Percentiles rank a stretch among this genome's conserved stretches.
phyloP scores from a whole-genome alignment of 2,329 filamentous ascomycete genomes.

The Claviceps maximensis region DNA sequence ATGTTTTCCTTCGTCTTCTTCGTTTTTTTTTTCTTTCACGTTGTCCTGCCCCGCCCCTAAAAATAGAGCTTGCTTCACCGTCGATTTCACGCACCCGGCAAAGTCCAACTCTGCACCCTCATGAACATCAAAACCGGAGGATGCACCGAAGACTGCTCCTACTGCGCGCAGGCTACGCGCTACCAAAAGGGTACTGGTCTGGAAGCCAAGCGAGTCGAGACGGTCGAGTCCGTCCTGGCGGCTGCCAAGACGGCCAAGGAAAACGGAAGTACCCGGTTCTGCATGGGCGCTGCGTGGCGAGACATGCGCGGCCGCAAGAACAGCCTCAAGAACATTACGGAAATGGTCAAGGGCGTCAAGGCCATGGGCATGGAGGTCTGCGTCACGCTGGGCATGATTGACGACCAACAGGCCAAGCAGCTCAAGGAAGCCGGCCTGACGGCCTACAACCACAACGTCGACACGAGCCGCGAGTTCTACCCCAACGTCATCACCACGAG shows the following conservation, averaged over 20 bases:
- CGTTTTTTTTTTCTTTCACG: no score
- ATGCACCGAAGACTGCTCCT: slow-evolving; percentile 84
- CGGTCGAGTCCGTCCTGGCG: slow-evolving; percentile 67
- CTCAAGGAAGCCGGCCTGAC: slow-evolving; percentile 75
- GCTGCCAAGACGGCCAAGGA: slow-evolving; percentile 65
- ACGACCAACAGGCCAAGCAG: slow-evolving; percentile 64
- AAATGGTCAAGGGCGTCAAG: slow-evolving; percentile 72
- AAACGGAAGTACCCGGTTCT: slow-evolving; percentile 83
- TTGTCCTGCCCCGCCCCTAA: no score
- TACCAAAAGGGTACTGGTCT: slow-evolving; percentile 66
- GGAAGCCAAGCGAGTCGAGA: slow-evolving; percentile 64
- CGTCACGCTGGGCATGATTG: slow-evolving; percentile 91
- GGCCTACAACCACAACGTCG: slow-evolving; percentile 90
- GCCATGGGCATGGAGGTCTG: slow-evolving; percentile 80
- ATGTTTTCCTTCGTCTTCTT: background rate
- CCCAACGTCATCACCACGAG: slow-evolving; percentile 75
- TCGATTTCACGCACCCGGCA: slow-evolving; percentile 69
- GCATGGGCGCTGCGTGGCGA: slow-evolving; percentile 88
- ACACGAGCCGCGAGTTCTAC: slow-evolving; percentile 82
- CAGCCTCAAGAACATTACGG: slow-evolving; percentile 68
- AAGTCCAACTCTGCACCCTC: slow-evolving; percentile 83
- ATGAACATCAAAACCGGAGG: slow-evolving; percentile 97
- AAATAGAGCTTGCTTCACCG: slow-evolving; percentile 61
- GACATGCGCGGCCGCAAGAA: slow-evolving; percentile 89
- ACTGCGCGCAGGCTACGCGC: slow-evolving; percentile 80